Percentiles rank a stretch among this genome's conserved stretches.
phyloP scores from a whole-genome alignment of 768 basidiomycete genomes.

The Phanerodontia chrysosporium region DNA sequence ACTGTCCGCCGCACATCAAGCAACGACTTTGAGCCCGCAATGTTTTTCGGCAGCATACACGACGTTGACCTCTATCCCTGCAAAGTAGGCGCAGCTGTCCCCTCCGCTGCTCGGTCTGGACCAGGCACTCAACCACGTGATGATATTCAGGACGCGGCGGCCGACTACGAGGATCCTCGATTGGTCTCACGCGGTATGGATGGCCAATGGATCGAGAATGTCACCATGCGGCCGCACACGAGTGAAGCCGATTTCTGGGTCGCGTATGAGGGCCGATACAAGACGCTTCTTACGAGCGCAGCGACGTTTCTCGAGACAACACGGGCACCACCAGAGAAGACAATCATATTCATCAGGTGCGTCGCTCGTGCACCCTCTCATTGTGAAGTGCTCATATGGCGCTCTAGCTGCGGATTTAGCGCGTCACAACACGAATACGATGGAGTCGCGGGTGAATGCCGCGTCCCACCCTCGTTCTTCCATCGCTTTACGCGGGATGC shows the following conservation, averaged over 20 bases:
- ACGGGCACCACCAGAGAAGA: conserved; percentile 33
- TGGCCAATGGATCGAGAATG: conserved; percentile 3
- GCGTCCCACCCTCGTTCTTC: conserved; percentile 84
- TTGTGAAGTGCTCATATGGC: too few species aligned
- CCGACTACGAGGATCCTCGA: neutral
- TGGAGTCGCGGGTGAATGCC: conserved; percentile 83
- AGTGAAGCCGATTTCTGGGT: neutral
- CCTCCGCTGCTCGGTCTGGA: too few species aligned
- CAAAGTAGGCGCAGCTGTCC: neutral
- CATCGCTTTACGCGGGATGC: conserved; percentile 75
- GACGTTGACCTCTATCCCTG: neutral
- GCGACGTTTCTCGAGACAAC: neutral
- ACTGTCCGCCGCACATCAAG: neutral
- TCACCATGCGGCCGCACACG: neutral
- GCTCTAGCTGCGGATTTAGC: conserved; percentile 82
- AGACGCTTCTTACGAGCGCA: neutral
- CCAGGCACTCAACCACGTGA: neutral
- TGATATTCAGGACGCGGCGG: neutral
- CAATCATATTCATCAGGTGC: conserved; percentile 83
- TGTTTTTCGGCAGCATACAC: conserved; percentile 24
- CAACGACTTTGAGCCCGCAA: conserved; percentile 20
- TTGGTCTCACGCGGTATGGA: neutral
- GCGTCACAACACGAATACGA: conserved; percentile 87
- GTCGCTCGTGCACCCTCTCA: too few species aligned
- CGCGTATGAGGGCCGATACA: neutral